Base-by-base conservation (phyloP, 2,329 filamentous ascomycete species). In the Pseudocercospora musae region DNA sequence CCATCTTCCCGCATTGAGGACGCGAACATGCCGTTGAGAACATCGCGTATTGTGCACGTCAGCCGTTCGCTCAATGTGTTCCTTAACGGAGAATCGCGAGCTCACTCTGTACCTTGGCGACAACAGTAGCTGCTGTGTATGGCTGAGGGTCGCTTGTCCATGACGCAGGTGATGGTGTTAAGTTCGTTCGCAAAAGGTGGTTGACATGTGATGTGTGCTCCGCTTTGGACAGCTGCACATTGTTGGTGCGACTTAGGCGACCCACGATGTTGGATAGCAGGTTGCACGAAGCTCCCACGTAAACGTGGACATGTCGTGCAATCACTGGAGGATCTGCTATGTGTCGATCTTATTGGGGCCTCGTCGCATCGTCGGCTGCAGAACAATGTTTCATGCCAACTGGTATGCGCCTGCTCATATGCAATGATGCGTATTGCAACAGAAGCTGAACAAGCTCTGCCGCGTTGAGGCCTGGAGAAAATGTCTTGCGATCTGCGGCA, bases 11-110 rank as follows among this genome's bases (percentile, higher is more conserved):
- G 11, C 44, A 52, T 52, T 52, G 25, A 52, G 48, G 23, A 23
- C 48, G 48, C 48, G 48, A 52, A 29, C n/a, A n/a, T 52, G 48
- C 48, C 25, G 48, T 52, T 52, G 48, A 25, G 48, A 29, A 52
- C 21, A 27, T 13, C 21, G 48, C 25, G 15, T 29, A 23, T 23
- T 25, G 25, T 52, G 23, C 23, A 52, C 48, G 48, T 52, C 48
- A 52, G 48, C 48, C 48, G 21, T 13, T 50, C 46, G 46, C 18
- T 27, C 11, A 27, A 27, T 23, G 13, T 50, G 46, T 50, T 50
- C 23, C 46, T 21, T 21, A 50, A 8, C 46, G 46, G 18, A 23
- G 20, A 50, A 20, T 23, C 13, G 13, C 18, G 20, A 50, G 20
- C 46, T 27, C 46, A 13, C 46, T 21, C 21, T 15, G 18, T 15